Percentiles rank a stretch among this genome's conserved stretches.
Conservation (phyloP, 2,329 filamentous ascomycete species). For the Cladosporium sphaerospermum region DNA sequence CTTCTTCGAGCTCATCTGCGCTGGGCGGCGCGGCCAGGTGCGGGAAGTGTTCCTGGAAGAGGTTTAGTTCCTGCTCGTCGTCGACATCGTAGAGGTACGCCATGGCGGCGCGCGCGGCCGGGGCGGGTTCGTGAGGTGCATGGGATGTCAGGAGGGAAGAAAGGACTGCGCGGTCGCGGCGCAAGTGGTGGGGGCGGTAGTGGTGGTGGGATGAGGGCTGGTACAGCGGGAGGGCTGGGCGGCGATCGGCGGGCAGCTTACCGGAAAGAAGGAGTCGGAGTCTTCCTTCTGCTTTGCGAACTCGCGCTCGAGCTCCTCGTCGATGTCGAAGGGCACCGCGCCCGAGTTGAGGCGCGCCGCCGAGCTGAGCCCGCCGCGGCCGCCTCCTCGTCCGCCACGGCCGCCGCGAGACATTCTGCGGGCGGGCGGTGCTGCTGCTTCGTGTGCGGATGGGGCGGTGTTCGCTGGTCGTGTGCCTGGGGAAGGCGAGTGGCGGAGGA, state of each 20-base stretch:
- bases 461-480: background rate
- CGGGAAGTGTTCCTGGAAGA: conserved; percentile 11
- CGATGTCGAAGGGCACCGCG: conserved; percentile 8
- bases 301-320: conserved; percentile 10
- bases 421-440: background rate
- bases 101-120: conserved; percentile 5
- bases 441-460: background rate
- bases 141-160: background rate
- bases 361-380: conserved; percentile 8
- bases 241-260: conserved; percentile 4
- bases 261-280: conserved; percentile 8
- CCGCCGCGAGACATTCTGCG: conserved; percentile 8
- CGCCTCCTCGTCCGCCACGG: conserved; percentile 7
- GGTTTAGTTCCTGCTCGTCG: conserved; percentile 10
- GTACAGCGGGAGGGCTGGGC: background rate
- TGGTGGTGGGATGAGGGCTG: background rate
- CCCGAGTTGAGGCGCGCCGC: conserved; percentile 7
- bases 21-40: conserved; percentile 8
- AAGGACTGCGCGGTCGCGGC: background rate
- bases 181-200: background rate
- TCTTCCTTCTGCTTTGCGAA: conserved; percentile 10
- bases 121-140: background rate
- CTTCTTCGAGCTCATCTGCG: conserved; percentile 3
- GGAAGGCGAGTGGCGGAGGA: no score
- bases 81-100: conserved; percentile 4